Conservation (phyloP, 2,329 filamentous ascomycete genomes). For the Bimuria novae-zelandiae region DNA sequence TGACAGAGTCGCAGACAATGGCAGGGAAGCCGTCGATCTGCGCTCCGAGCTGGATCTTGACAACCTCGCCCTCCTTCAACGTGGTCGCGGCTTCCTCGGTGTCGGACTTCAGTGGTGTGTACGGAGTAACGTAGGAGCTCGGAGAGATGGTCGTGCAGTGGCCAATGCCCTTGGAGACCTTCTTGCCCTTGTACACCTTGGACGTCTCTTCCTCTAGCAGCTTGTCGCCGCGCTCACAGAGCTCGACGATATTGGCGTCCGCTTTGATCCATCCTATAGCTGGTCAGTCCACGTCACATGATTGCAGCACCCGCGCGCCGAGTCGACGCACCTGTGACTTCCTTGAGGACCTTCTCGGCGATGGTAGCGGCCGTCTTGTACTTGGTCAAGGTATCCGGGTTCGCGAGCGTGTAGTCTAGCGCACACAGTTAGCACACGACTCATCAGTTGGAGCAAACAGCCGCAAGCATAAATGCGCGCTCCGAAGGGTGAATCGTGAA, state of each 20-base stretch:
- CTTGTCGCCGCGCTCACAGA: constrained; percentile 96
- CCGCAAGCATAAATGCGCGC: background rate
- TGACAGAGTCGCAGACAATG: constrained; percentile 91
- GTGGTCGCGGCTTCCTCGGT: constrained; percentile 78
- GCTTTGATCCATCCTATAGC: constrained; percentile 69
- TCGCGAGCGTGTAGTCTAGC: constrained; percentile 84
- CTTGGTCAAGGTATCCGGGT: constrained; percentile 95
- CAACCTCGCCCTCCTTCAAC: constrained; percentile 81
- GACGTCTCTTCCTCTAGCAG: constrained; percentile 88
- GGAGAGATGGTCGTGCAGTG: constrained; percentile 96
- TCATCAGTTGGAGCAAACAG: constrained; percentile 17
- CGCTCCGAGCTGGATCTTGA: constrained; percentile 99
- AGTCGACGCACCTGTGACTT: constrained; percentile 64
- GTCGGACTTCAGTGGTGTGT: constrained; percentile 89
- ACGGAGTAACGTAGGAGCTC: constrained; percentile 91
- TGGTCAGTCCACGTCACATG: constrained; percentile 29
- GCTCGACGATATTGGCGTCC: constrained; percentile 87
- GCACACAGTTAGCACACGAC: constrained; percentile 30
- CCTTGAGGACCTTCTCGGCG: constrained; percentile 91
- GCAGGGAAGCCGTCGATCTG: constrained; percentile 97
- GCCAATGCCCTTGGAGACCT: constrained; percentile 89
- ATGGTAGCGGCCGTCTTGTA: constrained; percentile 97
- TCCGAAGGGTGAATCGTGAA: background rate
- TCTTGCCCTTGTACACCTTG: constrained; percentile 99
- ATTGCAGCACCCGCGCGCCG: constrained; percentile 7